These are phyloP conservation scores for Geum urbanum DNA, from an alignment of 306 rosid species.

Conservation along the genomic window DNA sequence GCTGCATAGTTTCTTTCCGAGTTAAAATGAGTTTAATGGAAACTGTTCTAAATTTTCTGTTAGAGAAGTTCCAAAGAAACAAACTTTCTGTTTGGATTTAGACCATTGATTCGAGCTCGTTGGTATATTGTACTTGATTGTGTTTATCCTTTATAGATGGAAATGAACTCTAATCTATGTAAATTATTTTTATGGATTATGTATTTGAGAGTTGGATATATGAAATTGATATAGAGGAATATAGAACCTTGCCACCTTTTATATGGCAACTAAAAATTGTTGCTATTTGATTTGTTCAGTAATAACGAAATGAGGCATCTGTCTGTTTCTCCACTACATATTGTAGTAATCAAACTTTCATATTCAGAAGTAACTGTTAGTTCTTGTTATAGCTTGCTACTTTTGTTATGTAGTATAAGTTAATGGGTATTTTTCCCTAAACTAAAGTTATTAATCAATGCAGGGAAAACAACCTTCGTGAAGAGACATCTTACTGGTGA, in stretches of 20 bases:
- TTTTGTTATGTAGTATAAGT: neutral
- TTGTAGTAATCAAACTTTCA: neutral
- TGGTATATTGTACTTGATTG: no score
- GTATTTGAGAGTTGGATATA: neutral
- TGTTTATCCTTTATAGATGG: neutral
- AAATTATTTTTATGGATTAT: neutral
- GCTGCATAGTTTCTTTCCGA: neutral
- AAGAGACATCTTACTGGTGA: conserved; percentile 80
- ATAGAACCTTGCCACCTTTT: neutral
- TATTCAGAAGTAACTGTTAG: neutral
- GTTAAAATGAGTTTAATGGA: neutral
- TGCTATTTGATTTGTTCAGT: neutral
- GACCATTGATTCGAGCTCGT: neutral
- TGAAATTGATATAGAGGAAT: neutral
- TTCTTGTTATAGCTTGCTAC: no score
- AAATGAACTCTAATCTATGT: neutral
- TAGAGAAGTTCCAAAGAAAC: neutral
- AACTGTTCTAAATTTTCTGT: neutral
- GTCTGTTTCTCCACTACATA: neutral
- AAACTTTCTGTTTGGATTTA: neutral
- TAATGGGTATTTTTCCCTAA: neutral
- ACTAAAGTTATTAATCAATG: neutral
- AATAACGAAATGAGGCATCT: neutral
- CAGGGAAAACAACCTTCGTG: conserved; percentile 79
- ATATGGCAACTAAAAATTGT: neutral